Conservation (phyloP, 139 green algal species). For the Gonium pectorale region DNA sequence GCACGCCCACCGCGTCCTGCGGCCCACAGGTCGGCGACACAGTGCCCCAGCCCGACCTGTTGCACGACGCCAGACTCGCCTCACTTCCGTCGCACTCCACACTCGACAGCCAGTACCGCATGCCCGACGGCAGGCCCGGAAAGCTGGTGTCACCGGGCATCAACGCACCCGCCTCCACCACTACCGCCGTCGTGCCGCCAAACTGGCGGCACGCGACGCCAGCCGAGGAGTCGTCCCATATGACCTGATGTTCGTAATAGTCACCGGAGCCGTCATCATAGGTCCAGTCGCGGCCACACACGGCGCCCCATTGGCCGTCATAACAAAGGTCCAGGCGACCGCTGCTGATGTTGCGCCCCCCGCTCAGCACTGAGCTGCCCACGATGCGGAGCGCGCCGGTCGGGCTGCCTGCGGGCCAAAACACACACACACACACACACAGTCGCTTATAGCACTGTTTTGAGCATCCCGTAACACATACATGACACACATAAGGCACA, state of each 20-base stretch:
- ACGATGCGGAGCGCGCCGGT: no score
- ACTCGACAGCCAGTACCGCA: background rate
- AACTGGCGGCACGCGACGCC: background rate
- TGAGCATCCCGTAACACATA: no score
- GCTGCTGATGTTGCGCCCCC: no score
- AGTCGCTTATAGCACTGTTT: no score
- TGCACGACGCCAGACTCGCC: background rate
- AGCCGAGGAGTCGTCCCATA: slow-evolving; percentile 7
- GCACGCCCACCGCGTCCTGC: background rate
- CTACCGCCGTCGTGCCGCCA: background rate
- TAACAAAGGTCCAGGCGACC: slow-evolving; percentile 21
- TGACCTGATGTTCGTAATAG: background rate
- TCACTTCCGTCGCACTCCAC: background rate
- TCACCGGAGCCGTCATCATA: background rate
- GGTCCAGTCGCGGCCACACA: background rate
- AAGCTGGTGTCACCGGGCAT: background rate
- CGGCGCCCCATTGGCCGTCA: background rate
- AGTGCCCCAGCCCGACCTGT: background rate
- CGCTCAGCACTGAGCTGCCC: no score
- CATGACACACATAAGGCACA: no score
- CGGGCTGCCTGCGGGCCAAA: no score
- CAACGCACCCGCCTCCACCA: background rate
- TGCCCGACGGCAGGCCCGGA: background rate
- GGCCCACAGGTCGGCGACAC: background rate
- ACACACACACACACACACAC: no score